A percentile compares a stretch with the other conserved stretches of the same genome.
phyloP scores from a whole-genome alignment of 371 early-diverging fungal species.

The Basidiobolus meristosporus region DNA sequence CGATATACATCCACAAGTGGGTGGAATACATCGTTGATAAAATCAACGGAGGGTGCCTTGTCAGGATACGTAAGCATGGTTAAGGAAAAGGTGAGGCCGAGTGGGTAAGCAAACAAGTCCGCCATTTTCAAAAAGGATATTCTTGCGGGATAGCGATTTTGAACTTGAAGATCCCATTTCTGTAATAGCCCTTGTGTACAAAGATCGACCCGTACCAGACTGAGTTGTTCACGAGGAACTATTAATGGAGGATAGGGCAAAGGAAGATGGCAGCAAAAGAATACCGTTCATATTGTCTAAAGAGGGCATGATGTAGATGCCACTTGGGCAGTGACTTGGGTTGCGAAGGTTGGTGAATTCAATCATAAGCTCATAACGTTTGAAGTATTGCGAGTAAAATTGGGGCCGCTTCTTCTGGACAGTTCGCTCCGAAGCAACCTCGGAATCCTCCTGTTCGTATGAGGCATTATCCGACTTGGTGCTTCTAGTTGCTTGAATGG shows the following conservation, averaged over 20 bases:
- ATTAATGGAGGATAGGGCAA: background rate
- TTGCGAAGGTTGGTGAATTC: slow-evolving; percentile 51
- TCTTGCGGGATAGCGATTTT: slow-evolving; percentile 66
- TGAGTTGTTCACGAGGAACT: slow-evolving; percentile 7
- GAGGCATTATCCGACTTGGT: too few species aligned
- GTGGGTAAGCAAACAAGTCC: background rate
- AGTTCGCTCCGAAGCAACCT: too few species aligned
- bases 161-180: slow-evolving; percentile 86
- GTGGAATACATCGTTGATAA: slow-evolving; percentile 83
- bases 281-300: slow-evolving; percentile 50
- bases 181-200: slow-evolving; percentile 76
- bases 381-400: slow-evolving; percentile 10
- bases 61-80: too few species aligned
- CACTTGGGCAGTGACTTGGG: slow-evolving; percentile 61
- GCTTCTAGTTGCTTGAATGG: too few species aligned
- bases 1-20: slow-evolving; percentile 72
- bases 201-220: slow-evolving; percentile 76
- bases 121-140: slow-evolving; percentile 17
- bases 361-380: slow-evolving; percentile 28
- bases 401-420: too few species aligned
- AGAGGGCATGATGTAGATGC: slow-evolving; percentile 75
- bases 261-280: background rate
- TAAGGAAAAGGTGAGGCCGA: slow-evolving; percentile 11
- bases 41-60: slow-evolving; percentile 66
- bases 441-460: too few species aligned